phyloP scores from a whole-genome alignment of 192 early-diverging fungal species.

The Entrophospora sp. region DNA sequence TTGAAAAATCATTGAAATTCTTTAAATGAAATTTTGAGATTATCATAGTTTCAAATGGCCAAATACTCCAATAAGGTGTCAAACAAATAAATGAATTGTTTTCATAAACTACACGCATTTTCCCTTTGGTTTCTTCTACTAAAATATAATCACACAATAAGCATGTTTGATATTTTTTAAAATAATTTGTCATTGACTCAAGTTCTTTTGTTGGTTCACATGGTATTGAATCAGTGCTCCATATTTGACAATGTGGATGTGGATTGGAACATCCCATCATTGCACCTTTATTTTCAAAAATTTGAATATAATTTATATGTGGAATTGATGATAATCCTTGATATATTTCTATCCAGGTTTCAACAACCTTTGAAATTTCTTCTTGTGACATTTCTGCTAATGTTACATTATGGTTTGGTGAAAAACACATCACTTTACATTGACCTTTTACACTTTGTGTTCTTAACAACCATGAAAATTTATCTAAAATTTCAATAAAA shows the following conservation, averaged over 20 bases:
- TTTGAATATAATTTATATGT: slow-evolving; percentile 72
- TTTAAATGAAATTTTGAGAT: slow-evolving; percentile 57
- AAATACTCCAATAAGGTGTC: slow-evolving; percentile 94
- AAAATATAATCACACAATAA: slow-evolving; percentile 78
- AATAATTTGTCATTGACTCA: slow-evolving; percentile 51
- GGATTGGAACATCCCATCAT: slow-evolving; percentile 97
- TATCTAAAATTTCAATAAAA: background rate
- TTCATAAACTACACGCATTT: slow-evolving; percentile 71
- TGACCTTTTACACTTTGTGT: slow-evolving; percentile 60
- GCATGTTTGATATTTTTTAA: slow-evolving; percentile 42
- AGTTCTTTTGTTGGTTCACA: slow-evolving; percentile 74
- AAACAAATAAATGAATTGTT: slow-evolving; percentile 75
- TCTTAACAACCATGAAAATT: slow-evolving; percentile 34
- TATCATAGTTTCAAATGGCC: slow-evolving; percentile 94
- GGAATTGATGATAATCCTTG: slow-evolving; percentile 38
- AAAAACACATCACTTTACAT: slow-evolving; percentile 91
- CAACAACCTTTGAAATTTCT: slow-evolving; percentile 61
- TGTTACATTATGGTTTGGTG: slow-evolving; percentile 80
- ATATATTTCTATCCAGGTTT: slow-evolving; percentile 65
- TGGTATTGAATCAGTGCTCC: slow-evolving; percentile 81
- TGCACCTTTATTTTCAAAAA: slow-evolving; percentile 98
- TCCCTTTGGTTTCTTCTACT: slow-evolving; percentile 51
- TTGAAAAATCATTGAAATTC: slow-evolving; percentile 41
- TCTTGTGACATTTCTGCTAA: slow-evolving; percentile 71
- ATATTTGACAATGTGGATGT: slow-evolving; percentile 92